Evolutionary conservation across 75 land plant species (phyloP).

Genomic region (Chamaecyparis obtusa): DNA sequence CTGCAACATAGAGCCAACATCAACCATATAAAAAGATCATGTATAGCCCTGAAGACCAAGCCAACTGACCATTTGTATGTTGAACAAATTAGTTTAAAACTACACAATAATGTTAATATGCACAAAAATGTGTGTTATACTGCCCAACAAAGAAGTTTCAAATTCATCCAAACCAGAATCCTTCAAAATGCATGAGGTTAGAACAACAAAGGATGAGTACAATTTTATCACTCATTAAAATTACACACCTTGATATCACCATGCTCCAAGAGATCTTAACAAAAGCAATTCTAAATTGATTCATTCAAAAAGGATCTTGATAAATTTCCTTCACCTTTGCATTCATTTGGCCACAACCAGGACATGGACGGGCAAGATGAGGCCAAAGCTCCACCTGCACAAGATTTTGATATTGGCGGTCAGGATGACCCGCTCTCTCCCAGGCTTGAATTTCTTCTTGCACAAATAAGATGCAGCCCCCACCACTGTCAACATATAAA

Average conservation of each 20-base stretch:
- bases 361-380: constrained; percentile 44
- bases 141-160: background rate
- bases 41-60: background rate
- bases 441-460: constrained; percentile 51
- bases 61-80: background rate
- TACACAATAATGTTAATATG: background rate
- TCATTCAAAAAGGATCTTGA: background rate
- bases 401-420: constrained; percentile 34
- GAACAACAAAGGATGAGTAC: background rate
- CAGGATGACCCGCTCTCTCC: constrained; percentile 47
- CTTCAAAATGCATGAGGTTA: background rate
- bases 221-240: background rate
- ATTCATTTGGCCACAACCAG: constrained; percentile 77
- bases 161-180: background rate
- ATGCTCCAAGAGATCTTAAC: background rate
- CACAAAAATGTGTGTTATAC: background rate
- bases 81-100: background rate
- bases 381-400: constrained; percentile 29
- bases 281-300: background rate
- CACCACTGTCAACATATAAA: constrained; percentile 25
- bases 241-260: background rate
- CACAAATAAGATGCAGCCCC: constrained; percentile 56
- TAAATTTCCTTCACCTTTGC: constrained; percentile 51
- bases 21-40: background rate
- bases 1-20: background rate